Evolutionary conservation across 768 basidiomycete species (phyloP).

Genomic region (Scleroderma bovista): DNA sequence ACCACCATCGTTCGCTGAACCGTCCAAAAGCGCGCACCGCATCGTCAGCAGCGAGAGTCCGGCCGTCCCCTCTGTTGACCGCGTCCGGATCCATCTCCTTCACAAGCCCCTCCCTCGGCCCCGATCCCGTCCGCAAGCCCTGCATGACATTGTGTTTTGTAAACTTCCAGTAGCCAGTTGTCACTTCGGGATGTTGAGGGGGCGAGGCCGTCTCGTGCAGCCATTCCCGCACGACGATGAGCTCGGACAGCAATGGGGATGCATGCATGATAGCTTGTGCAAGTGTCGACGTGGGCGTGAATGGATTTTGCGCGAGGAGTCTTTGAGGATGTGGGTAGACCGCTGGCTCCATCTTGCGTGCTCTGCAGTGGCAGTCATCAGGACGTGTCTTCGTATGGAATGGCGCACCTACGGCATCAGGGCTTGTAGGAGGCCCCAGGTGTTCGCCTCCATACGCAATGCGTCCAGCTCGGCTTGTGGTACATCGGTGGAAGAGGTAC

Average conservation of each 20-base stretch:
- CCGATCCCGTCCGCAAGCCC: constrained; percentile 44
- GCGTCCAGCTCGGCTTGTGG: constrained; percentile 53
- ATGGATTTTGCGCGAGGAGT: constrained; percentile 68
- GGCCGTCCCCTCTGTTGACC: constrained; percentile 51
- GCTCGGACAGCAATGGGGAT: constrained; percentile 65
- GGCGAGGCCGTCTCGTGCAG: constrained; percentile 68
- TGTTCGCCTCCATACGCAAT: constrained; percentile 69
- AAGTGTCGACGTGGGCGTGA: constrained; percentile 72
- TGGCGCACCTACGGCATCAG: constrained; percentile 59
- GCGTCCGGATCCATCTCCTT: constrained; percentile 80
- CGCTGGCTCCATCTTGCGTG: constrained; percentile 58
- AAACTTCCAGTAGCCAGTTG: constrained; percentile 80
- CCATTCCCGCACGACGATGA: constrained; percentile 85
- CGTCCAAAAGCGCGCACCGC: constrained; percentile 43
- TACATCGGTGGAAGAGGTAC: constrained; percentile 26
- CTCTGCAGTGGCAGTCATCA: constrained; percentile 34
- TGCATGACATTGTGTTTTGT: constrained; percentile 75
- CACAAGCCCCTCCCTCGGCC: constrained; percentile 46
- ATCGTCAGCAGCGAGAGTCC: constrained; percentile 68
- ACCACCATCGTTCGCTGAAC: background rate
- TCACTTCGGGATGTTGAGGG: constrained; percentile 62
- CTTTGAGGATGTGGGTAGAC: constrained; percentile 44
- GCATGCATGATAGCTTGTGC: constrained; percentile 67
- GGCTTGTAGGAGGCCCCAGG: constrained; percentile 77
- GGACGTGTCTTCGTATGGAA: background rate